Evolutionary conservation across 2,329 filamentous ascomycete genomes (phyloP).

Genomic region (Fusarium anthophilum): DNA sequence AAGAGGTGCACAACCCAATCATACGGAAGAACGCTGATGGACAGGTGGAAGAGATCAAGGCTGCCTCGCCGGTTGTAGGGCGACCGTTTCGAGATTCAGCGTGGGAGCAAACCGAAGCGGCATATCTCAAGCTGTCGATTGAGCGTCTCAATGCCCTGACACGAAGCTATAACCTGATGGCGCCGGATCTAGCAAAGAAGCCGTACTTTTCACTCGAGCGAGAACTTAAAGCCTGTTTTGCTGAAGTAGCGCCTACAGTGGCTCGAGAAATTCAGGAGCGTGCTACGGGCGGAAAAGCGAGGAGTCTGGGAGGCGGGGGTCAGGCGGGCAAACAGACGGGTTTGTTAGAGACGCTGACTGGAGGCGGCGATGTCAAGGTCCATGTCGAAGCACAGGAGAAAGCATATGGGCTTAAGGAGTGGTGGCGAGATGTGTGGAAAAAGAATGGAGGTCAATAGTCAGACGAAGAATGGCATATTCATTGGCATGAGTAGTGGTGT

Average conservation of each 20-base stretch:
- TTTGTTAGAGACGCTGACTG: conserved; percentile 69
- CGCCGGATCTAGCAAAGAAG: conserved; percentile 90
- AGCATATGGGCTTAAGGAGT: conserved; percentile 86
- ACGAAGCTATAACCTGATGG: conserved; percentile 93
- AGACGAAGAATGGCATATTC: neutral
- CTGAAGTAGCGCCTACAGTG: conserved; percentile 83
- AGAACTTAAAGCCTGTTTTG: conserved; percentile 83
- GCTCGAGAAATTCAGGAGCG: conserved; percentile 77
- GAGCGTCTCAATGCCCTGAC: conserved; percentile 81
- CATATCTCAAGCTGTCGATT: conserved; percentile 81
- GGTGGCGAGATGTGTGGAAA: conserved; percentile 84
- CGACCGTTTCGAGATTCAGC: conserved; percentile 79
- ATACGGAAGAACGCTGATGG: conserved; percentile 55
- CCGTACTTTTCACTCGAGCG: conserved; percentile 87
- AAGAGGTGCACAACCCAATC: conserved; percentile 71
- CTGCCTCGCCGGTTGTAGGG: conserved; percentile 46
- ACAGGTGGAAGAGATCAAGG: conserved; percentile 44
- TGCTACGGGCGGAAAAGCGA: conserved; percentile 57
- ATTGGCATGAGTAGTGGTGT: neutral
- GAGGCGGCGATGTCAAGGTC: conserved; percentile 60
- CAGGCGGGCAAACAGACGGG: conserved; percentile 51
- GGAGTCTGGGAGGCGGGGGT: conserved; percentile 46
- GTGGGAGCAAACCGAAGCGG: conserved; percentile 77
- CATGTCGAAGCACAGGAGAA: conserved; percentile 79
- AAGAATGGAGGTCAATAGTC: conserved; percentile 28